Evolutionary conservation across 1,139 yeast genomes (phyloP).

Genomic region (Debaryomyces nepalensis): DNA sequence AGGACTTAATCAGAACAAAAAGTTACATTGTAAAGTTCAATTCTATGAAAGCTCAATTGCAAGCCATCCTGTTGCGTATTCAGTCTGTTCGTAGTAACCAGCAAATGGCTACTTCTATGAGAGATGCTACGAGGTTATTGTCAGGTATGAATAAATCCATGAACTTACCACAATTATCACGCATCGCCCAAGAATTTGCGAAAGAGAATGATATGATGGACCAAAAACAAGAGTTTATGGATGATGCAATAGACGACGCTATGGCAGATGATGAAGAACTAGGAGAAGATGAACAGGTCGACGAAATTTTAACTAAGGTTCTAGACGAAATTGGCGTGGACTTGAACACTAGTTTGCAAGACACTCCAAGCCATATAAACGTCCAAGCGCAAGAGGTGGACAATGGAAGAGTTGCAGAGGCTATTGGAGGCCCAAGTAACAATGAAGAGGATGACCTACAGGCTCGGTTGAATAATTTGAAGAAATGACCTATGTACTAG

Average conservation of each 20-base stretch:
- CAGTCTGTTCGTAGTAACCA: conserved; percentile 91
- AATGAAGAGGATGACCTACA: conserved; percentile 83
- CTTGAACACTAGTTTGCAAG: conserved; percentile 68
- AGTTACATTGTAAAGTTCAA: conserved; percentile 84
- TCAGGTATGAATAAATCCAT: conserved; percentile 86
- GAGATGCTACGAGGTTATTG: conserved; percentile 87
- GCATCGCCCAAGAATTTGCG: conserved; percentile 94
- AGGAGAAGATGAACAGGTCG: conserved; percentile 78
- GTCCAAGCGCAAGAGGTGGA: conserved; percentile 32
- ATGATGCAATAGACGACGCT: conserved; percentile 94
- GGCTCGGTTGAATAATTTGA: conserved; percentile 83
- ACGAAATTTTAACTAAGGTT: conserved; percentile 88
- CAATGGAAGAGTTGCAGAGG: conserved; percentile 52
- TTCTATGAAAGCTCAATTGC: conserved; percentile 92
- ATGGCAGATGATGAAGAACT: conserved; percentile 83
- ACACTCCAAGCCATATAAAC: conserved; percentile 62
- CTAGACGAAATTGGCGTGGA: conserved; percentile 96
- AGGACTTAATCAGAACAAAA: conserved; percentile 89
- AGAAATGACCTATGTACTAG: conserved; percentile 44
- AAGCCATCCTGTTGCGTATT: conserved; percentile 88
- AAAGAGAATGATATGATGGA: conserved; percentile 96
- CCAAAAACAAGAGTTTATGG: conserved; percentile 98
- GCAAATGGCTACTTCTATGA: conserved; percentile 95
- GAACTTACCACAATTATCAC: conserved; percentile 87
- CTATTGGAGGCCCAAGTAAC: conserved; percentile 43